These are phyloP conservation scores for Ramaria sp. DNA, from an alignment of 768 basidiomycete genomes.

Conservation along the genomic window DNA sequence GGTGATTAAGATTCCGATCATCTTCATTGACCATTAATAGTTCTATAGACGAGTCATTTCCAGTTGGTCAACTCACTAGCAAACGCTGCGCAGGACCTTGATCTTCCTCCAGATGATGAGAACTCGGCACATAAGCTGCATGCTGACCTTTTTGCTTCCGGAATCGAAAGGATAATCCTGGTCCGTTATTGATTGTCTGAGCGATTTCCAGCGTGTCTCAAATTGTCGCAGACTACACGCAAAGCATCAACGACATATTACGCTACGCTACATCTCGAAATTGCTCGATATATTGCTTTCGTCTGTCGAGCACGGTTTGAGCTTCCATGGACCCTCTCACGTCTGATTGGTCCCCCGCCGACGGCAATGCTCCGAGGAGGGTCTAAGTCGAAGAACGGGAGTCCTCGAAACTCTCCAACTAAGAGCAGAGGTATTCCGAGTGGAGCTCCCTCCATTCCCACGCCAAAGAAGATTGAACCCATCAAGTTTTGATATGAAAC, in stretches of 20 bases:
- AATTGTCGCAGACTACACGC: conserved; percentile 60
- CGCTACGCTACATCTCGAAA: conserved; percentile 86
- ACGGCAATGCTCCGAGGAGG: conserved; percentile 40
- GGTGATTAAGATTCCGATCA: conserved; percentile 19
- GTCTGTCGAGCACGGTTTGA: conserved; percentile 58
- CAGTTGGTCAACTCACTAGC: conserved; percentile 77
- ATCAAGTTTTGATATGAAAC: conserved; percentile 23
- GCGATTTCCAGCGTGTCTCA: neutral
- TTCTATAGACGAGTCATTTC: conserved; percentile 70
- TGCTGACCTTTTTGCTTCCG: conserved; percentile 77
- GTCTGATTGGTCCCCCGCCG: conserved; percentile 75
- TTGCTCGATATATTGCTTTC: conserved; percentile 74
- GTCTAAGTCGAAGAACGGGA: conserved; percentile 13
- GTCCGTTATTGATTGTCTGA: conserved; percentile 32
- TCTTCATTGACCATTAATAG: conserved; percentile 8
- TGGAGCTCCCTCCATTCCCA: conserved; percentile 27
- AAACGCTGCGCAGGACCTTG: conserved; percentile 50
- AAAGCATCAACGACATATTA: conserved; percentile 95
- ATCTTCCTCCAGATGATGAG: conserved; percentile 55
- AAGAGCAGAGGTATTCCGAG: conserved; percentile 13
- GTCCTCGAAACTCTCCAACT: conserved; percentile 17
- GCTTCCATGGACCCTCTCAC: conserved; percentile 70
- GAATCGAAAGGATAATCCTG: conserved; percentile 81
- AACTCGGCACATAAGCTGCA: conserved; percentile 79
- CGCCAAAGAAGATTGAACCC: conserved; percentile 32